Evolutionary conservation across 2,329 filamentous ascomycete species (phyloP), one percentile per base, ranked within the genome.

Genomic region (Colletotrichum sp.): DNA sequence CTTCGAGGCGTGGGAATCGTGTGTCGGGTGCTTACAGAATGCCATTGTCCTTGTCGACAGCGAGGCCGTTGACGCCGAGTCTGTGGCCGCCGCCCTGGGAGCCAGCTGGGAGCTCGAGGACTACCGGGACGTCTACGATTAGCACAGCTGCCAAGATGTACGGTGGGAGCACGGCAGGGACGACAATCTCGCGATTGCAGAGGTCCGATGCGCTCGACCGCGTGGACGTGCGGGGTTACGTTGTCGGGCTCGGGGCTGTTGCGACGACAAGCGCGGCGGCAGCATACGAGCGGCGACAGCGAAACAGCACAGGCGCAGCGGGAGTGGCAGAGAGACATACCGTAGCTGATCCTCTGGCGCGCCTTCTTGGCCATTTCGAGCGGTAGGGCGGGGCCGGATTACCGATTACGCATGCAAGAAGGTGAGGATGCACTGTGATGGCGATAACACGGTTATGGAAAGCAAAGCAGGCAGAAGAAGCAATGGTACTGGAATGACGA

Each of bases 31-130:
- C 94, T 89, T 89, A 98, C 96, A 99, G 90, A 77, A 98, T 96
- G 72, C 94, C 95, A 84, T 94, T 95, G 79, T 93, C 90, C 77
- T 90, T 89, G 86, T 99, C 97, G 79, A 98, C 93, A 69, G 95
- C 95, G 77, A 99, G 92, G 78, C 96, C 96, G 89, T 99, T 98
- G 80, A 99, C 95, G 79, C 97, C 97, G 72, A 99, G 92, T 81
- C 96, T 91, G 88, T 99, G 97, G 74, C 96, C 96, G 79, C 95
- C 95, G 61, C 86, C 88, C 65, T 90, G 90, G 59, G 89, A 88
- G 29, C 67, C 67, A 80, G 90, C 89, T 78, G 89, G 89, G 78
- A 90, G 89, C 82, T 92, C 90, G 81, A 92, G 89, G 81, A 92
- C 90, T 92, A 79, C 30, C 16, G 25, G 2, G 39, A 30, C n/a